Evolutionary conservation across 2,329 filamentous ascomycete species (phyloP), one percentile per base, ranked within the genome.

Genomic region (Aspergillus sp.): DNA sequence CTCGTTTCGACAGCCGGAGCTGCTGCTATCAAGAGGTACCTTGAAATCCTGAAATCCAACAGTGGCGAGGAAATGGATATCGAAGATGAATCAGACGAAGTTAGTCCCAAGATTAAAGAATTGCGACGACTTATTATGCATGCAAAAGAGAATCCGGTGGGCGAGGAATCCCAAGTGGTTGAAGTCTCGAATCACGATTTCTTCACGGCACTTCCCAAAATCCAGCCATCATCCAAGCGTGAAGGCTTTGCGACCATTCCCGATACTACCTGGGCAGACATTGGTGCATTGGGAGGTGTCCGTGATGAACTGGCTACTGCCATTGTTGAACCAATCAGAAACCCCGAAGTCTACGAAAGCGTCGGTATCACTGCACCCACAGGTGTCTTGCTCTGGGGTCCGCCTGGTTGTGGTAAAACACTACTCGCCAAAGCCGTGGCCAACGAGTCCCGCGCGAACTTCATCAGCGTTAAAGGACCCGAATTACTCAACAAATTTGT

Each of bases 401-500:
- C 93, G 1, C 93, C 93, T 0, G 93, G 93, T 5, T 98, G 93
- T 67, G 93, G 93, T 59, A 98, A 98, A 68, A 98, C 93, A 0
- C 79, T 98, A 1, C 82, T 98, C 1, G 93, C 93, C 15, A 96
- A 97, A 71, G 93, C 93, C 3, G 90, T 96, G 4, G 93, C 93
- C 47, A 95, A 95, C 66, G 90, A 95, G 65, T 90, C 87, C 6
- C 89, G 91, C 66, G 93, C 93, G 43, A 97, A 95, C 69, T 98
- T 98, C 74, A 98, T 98, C 69, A 90, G 89, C 45, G 89, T 98
- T 70, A 96, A 96, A 69, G 93, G 93, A 0, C 93, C 93, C 0
- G 93, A 98, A 66, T 76, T 98, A 7, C 79, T 98, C 41, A 97
- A 97, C 75, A 98, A 97, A 70, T 98, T 91, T 65, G 90, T 98